Evolutionary conservation across 495 filamentous ascomycete species (phyloP), one percentile per base, ranked within the genome.

Genomic region (Schizothecium vesticola): DNA sequence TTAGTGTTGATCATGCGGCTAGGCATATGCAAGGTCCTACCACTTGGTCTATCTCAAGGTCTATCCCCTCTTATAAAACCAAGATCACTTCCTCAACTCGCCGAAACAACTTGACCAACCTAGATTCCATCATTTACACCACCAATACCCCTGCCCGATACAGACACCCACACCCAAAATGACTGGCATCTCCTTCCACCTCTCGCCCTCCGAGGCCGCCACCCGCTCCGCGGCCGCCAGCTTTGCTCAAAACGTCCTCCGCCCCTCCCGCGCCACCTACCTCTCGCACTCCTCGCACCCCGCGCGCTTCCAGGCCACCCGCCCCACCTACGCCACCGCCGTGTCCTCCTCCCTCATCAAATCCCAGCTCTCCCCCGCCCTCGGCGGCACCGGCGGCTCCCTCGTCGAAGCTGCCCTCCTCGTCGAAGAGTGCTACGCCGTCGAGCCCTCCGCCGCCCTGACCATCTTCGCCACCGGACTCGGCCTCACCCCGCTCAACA

Each of bases 391-490:
- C 13, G 79, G 74, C 19, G 79, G 76, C 0, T 76, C 71, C 19
- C 77, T 86, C 9, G 56, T 84, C 21, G 83, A 86, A 43, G 79
- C 81, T 0, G 78, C 80, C 8, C 81, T 87, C 69, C 56, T 86
- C 57, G 80, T 84, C 9, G 85, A 88, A 67, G 84, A 86, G 64
- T 80, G 82, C 70, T 86, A 82, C 66, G 70, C 79, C 6, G 78
- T 84, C 21, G 85, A 88, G 67, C 80, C 81, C 0, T 76, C 77
- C 21, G 74, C 80, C 0, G 75, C 80, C 5, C 69, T 86, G 22
- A 86, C 84, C 2, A 83, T 88, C 24, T 81, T 86, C 63, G 83
- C 80, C 0, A 86, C 82, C 3, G 82, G 81, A 0, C 71, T 86
- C 12, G 85, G 85, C 2, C 66, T 87, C 12, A 82, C 77, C 1